Evolutionary conservation across 768 basidiomycete genomes (phyloP).

Genomic region (Wakefieldia striispora): DNA sequence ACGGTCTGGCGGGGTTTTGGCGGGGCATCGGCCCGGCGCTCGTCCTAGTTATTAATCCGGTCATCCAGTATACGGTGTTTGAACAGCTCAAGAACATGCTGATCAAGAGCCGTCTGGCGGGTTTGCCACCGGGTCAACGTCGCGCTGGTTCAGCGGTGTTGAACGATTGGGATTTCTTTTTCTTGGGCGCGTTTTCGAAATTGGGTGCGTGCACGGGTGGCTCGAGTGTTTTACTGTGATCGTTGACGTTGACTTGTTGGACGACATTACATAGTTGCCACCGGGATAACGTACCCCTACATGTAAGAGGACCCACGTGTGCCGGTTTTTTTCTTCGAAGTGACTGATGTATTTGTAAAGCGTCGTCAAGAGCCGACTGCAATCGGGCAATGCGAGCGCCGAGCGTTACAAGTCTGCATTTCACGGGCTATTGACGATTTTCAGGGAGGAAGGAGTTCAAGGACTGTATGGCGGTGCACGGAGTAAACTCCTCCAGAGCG

Average conservation of each 20-base stretch:
- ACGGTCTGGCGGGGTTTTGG: conserved; percentile 82
- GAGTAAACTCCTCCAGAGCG: conserved; percentile 89
- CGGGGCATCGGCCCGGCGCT: conserved; percentile 93
- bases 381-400: conserved; percentile 68
- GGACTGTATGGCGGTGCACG: conserved; percentile 86
- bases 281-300: conserved; percentile 68
- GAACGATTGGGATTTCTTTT: conserved; percentile 87
- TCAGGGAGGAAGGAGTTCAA: conserved; percentile 73
- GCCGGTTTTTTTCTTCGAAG: neutral
- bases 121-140: conserved; percentile 46
- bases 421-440: conserved; percentile 74
- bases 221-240: neutral
- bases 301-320: conserved; percentile 43
- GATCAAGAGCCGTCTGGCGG: conserved; percentile 57
- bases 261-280: conserved; percentile 42
- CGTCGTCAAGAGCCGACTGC: conserved; percentile 76
- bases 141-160: conserved; percentile 49
- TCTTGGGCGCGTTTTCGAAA: conserved; percentile 93
- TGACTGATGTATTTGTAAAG: conserved; percentile 20
- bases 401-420: conserved; percentile 72
- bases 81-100: conserved; percentile 92
- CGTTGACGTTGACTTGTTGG: neutral
- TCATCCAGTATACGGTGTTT: conserved; percentile 90
- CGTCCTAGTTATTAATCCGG: conserved; percentile 90
- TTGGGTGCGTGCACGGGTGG: conserved; percentile 48